Percentiles rank a stretch among this genome's conserved stretches.
Evolutionary conservation across 331 rosid species (phyloP).

Genomic region (Rosa hybrid): DNA sequence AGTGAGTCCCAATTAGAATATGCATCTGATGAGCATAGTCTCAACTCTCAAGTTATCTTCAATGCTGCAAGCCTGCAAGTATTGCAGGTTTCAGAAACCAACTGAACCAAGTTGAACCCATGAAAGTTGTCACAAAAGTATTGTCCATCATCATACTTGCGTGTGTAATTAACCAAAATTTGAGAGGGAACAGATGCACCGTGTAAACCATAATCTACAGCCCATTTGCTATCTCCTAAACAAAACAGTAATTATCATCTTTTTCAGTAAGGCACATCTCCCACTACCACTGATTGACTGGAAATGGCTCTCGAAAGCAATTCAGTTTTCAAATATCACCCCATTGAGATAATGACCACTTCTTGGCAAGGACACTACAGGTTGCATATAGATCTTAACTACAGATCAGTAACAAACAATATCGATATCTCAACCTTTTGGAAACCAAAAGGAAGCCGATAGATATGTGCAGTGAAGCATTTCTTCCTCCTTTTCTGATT

Average conservation of each 20-base stretch:
- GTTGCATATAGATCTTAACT: background rate
- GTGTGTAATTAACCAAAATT: background rate
- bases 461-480: too few species aligned
- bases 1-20: background rate
- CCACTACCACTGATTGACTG: background rate
- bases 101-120: conserved; percentile 9
- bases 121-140: background rate
- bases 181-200: background rate
- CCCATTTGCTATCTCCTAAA: background rate
- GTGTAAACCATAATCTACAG: background rate
- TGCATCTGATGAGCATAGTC: too few species aligned
- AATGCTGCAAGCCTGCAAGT: background rate
- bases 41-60: too few species aligned
- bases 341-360: background rate
- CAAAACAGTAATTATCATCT: too few species aligned
- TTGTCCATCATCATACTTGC: background rate
- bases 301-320: background rate
- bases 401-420: background rate
- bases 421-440: background rate
- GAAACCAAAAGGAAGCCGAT: too few species aligned
- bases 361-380: background rate
- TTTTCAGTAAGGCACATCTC: too few species aligned
- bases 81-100: conserved; percentile 9
- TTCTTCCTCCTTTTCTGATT: too few species aligned
- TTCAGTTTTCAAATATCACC: too few species aligned